Evolutionary conservation across 176 grass and related monocot species (phyloP).

Genomic region (Triticum turgidum): DNA sequence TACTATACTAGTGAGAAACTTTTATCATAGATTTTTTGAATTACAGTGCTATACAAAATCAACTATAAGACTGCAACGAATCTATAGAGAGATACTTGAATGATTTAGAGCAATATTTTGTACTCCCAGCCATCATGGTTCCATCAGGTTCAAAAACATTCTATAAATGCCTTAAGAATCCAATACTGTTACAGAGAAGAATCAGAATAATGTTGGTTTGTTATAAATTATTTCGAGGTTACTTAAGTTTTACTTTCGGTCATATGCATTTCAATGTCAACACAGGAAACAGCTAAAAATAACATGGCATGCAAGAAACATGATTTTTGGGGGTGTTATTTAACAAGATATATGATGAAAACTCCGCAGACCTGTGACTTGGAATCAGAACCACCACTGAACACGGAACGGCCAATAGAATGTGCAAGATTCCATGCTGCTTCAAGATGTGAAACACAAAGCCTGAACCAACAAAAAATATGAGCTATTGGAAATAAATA

Average conservation of each 20-base stretch:
- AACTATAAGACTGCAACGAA: not conserved
- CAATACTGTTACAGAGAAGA: constrained; percentile 15
- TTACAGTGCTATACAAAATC: not conserved
- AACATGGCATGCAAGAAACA: not conserved
- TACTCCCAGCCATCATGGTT: not conserved
- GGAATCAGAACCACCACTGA: constrained; percentile 51
- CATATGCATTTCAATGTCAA: constrained; percentile 12
- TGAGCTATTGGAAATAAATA: constrained; percentile 16
- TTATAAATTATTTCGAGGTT: not conserved
- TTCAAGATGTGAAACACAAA: constrained; percentile 68
- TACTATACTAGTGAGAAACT: constrained; percentile 4
- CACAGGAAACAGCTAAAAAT: not conserved
- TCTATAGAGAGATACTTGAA: not conserved
- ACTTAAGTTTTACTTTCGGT: not conserved
- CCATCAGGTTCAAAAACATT: constrained; percentile 23
- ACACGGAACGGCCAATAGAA: constrained; percentile 57
- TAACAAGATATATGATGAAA: constrained; percentile 9
- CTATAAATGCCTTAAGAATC: constrained; percentile 6
- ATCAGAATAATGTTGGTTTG: constrained; percentile 7
- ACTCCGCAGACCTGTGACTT: constrained; percentile 37
- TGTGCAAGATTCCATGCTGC: constrained; percentile 80
- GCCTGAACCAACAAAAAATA: constrained; percentile 43
- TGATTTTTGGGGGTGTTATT: not conserved
- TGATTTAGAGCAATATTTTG: not conserved
- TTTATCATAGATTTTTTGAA: not conserved